Percentiles rank a stretch among this genome's conserved stretches.
These are phyloP conservation scores for Dothistroma pini DNA, from an alignment of 2,329 filamentous ascomycete species.

Conservation along the genomic window DNA sequence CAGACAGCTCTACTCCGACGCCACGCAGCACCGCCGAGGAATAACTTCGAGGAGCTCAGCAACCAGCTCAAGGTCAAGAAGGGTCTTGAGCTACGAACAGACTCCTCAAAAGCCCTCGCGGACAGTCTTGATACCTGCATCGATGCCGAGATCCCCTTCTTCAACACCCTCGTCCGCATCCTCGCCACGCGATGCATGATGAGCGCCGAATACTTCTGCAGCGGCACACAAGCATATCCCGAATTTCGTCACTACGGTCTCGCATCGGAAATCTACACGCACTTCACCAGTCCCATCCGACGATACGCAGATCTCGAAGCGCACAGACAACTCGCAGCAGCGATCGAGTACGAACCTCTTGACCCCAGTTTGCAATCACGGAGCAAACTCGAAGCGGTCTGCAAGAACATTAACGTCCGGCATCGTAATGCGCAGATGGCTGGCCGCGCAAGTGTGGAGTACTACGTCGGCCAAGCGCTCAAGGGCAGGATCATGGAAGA, in stretches of 20 bases:
- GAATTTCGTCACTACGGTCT: slow-evolving; percentile 98
- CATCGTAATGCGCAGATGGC: slow-evolving; percentile 97
- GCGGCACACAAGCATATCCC: slow-evolving; percentile 84
- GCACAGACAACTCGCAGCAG: slow-evolving; percentile 89
- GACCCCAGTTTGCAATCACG: slow-evolving; percentile 77
- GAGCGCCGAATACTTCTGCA: slow-evolving; percentile 96
- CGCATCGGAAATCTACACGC: slow-evolving; percentile 94
- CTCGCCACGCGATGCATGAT: slow-evolving; percentile 99
- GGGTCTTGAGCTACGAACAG: slow-evolving; percentile 72
- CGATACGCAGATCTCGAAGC: slow-evolving; percentile 96
- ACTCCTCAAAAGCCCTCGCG: slow-evolving; percentile 88
- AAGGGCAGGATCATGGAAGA: slow-evolving; percentile 73
- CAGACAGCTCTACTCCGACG: slow-evolving; percentile 92
- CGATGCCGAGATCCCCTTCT: slow-evolving; percentile 81
- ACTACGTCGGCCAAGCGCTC: slow-evolving; percentile 95
- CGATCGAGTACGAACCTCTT: slow-evolving; percentile 88
- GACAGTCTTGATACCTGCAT: slow-evolving; percentile 84
- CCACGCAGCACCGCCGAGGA: slow-evolving; percentile 86
- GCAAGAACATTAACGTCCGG: slow-evolving; percentile 96
- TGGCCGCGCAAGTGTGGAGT: slow-evolving; percentile 89
- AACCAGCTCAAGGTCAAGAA: slow-evolving; percentile 89
- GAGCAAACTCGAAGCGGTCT: slow-evolving; percentile 83
- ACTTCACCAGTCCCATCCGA: slow-evolving; percentile 96
- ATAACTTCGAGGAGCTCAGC: slow-evolving; percentile 91
- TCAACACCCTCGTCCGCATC: slow-evolving; percentile 97